Conservation (phyloP, 2,329 filamentous ascomycete genomes). For the Aspergillus sp. region DNA sequence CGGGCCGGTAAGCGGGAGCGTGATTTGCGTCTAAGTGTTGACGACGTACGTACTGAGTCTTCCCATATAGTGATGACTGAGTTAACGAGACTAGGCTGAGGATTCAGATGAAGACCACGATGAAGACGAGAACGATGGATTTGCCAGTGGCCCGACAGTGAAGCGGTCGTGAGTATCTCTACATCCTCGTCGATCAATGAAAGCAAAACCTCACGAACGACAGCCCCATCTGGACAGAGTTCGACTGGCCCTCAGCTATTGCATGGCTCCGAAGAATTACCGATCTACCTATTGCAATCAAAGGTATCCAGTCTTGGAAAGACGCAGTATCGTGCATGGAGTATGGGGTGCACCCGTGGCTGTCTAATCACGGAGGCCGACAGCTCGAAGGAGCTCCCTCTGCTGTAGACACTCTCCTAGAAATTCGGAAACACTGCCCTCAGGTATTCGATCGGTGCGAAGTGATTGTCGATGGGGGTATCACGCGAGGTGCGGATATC, state of each 20-base stretch:
- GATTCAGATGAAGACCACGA: not conserved
- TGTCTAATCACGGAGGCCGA: slow-evolving; percentile 9
- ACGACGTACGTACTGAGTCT: not conserved
- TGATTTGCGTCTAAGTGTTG: not conserved
- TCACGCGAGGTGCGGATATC: slow-evolving; percentile 4
- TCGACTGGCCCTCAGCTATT: not conserved
- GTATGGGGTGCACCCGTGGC: slow-evolving; percentile 5
- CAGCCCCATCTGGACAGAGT: not conserved
- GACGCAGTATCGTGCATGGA: slow-evolving; percentile 4
- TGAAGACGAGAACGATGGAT: slow-evolving; percentile 1
- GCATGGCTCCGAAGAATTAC: slow-evolving; percentile 2
- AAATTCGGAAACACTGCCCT: slow-evolving; percentile 1
- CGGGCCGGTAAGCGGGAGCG: slow-evolving; percentile 3
- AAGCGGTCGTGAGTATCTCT: slow-evolving; percentile 1
- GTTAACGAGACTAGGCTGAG: not conserved
- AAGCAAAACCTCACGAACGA: not conserved
- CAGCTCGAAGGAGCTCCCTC: slow-evolving; percentile 7
- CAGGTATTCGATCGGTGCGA: slow-evolving; percentile 1
- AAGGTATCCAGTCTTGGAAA: slow-evolving; percentile 8
- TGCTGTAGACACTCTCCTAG: slow-evolving; percentile 2
- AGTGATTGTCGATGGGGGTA: slow-evolving; percentile 5
- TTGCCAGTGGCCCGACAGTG: not conserved
- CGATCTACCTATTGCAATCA: slow-evolving; percentile 6
- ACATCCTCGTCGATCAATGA: not conserved
- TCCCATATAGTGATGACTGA: too few species aligned